Evolutionary conservation across 495 filamentous ascomycete genomes (phyloP).

Genomic region (Chaetomium cochliodes): DNA sequence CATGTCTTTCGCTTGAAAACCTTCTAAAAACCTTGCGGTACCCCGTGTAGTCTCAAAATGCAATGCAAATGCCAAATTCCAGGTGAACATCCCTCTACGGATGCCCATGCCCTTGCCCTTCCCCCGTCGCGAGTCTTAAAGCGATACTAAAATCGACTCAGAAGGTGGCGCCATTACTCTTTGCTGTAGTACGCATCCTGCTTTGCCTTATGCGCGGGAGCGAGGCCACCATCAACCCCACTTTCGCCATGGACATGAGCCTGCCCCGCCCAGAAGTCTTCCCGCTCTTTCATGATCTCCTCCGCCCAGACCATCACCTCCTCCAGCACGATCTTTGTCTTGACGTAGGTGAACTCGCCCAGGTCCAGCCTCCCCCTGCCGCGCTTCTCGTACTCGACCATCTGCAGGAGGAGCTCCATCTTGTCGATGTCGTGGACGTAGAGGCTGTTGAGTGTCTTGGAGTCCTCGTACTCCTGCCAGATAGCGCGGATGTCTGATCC

Average conservation of each 20-base stretch:
- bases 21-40: conserved; percentile 10
- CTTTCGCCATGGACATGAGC: conserved; percentile 44
- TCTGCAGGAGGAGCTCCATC: conserved; percentile 89
- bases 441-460: conserved; percentile 72
- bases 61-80: conserved; percentile 15
- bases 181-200: conserved; percentile 47
- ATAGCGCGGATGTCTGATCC: conserved; percentile 68
- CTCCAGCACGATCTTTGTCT: conserved; percentile 64
- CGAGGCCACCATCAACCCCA: conserved; percentile 42
- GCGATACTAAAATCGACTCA: not conserved
- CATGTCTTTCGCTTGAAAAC: conserved; percentile 8
- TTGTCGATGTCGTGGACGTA: conserved; percentile 98
- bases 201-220: conserved; percentile 35
- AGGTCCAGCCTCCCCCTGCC: conserved; percentile 65
- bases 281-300: conserved; percentile 72
- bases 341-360: conserved; percentile 78
- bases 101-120: too few species aligned
- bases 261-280: conserved; percentile 64
- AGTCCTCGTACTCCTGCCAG: conserved; percentile 93
- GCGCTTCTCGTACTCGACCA: conserved; percentile 90
- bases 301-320: conserved; percentile 79
- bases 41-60: conserved; percentile 8
- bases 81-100: not conserved
- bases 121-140: not conserved
- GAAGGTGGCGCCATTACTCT: conserved; percentile 13